Evolutionary conservation across 805 yeast species (phyloP).

Genomic region (Cyberlindnera mrakii): DNA sequence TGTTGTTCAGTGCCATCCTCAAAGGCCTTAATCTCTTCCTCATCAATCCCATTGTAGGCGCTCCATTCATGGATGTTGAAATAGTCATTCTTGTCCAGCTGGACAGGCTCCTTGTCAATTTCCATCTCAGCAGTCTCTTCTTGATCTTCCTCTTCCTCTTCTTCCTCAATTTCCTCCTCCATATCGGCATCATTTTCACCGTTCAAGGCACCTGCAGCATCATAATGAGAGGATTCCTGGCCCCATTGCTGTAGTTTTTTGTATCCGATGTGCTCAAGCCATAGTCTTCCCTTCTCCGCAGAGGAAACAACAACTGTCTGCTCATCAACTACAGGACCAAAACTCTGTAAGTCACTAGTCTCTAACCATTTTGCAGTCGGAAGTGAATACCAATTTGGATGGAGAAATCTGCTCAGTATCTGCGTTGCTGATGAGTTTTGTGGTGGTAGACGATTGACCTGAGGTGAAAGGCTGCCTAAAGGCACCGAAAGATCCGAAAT

Average conservation of each 20-base stretch:
- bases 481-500: constrained; percentile 18
- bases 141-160: constrained; percentile 1
- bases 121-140: neutral
- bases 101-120: neutral
- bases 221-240: constrained; percentile 6
- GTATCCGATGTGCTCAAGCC: constrained; percentile 51
- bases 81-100: constrained; percentile 9
- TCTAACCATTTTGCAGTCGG: constrained; percentile 65
- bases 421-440: constrained; percentile 38
- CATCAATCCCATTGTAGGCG: constrained; percentile 40
- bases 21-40: constrained; percentile 46
- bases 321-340: constrained; percentile 66
- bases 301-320: constrained; percentile 47
- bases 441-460: constrained; percentile 15
- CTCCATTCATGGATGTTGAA: constrained; percentile 42
- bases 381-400: constrained; percentile 59
- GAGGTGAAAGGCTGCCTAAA: constrained; percentile 25
- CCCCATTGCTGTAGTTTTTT: constrained; percentile 25
- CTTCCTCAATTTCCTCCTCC: constrained; percentile 7
- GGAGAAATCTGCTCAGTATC: constrained; percentile 46
- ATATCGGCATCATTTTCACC: constrained; percentile 6
- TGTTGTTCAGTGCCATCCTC: constrained; percentile 35
- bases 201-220: neutral
- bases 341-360: constrained; percentile 41
- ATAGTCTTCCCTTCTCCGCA: constrained; percentile 42